Conservation (phyloP, 768 basidiomycete genomes). For the Rhizopogon vesiculosus region DNA sequence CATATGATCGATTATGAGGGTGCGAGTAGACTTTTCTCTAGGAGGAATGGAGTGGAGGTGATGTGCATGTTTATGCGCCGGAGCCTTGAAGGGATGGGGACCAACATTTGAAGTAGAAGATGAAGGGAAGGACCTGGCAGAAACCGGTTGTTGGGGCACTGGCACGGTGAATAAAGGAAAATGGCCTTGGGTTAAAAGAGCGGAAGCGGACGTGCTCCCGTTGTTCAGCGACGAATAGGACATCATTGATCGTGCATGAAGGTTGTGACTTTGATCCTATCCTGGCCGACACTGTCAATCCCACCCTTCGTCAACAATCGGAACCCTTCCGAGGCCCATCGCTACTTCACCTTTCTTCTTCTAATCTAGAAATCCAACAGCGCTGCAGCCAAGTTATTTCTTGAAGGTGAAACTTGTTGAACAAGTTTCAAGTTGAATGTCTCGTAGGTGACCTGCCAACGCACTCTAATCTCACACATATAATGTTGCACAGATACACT, state of each 20-base stretch:
- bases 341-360: not conserved
- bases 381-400: too few relatives aligned
- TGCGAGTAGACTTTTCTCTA: conserved; percentile 83
- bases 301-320: not conserved
- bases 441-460: too few relatives aligned
- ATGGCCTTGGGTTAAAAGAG: conserved; percentile 12
- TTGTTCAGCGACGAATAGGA: conserved; percentile 25
- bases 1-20: conserved; percentile 84
- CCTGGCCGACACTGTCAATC: conserved; percentile 8
- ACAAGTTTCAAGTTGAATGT: too few relatives aligned
- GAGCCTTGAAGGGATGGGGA: conserved; percentile 48
- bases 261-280: conserved; percentile 7
- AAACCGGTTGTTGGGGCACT: conserved; percentile 6
- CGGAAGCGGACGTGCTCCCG: conserved; percentile 9
- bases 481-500: too few relatives aligned
- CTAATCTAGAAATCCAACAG: too few relatives aligned
- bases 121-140: conserved; percentile 9
- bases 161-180: conserved; percentile 14
- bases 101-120: conserved; percentile 4
- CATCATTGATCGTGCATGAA: conserved; percentile 12
- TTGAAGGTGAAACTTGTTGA: too few relatives aligned
- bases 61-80: conserved; percentile 86
- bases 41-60: conserved; percentile 85
- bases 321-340: not conserved
- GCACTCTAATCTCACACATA: too few relatives aligned